Conservation (phyloP, 2,329 filamentous ascomycete species). For the Teratosphaeria viscida region DNA sequence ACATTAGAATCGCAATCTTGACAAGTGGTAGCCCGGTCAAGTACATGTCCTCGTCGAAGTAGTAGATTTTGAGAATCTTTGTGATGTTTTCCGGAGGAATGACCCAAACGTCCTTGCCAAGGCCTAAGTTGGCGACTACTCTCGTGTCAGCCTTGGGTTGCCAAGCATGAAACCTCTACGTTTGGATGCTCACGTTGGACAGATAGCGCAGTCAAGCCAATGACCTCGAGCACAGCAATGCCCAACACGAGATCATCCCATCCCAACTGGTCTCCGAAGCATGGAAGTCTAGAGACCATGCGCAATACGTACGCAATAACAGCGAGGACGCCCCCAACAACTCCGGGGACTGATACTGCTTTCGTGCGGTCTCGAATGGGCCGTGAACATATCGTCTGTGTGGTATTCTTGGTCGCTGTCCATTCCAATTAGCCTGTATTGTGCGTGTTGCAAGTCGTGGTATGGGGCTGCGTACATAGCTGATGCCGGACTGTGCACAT, state of each 20-base stretch:
- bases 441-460: not conserved
- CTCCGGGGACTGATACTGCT: slow-evolving; percentile 5
- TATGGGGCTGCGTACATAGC: not conserved
- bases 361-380: slow-evolving; percentile 6
- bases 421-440: not conserved
- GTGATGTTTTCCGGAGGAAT: slow-evolving; percentile 11
- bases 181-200: slow-evolving; percentile 1
- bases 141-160: too few species aligned
- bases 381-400: not conserved
- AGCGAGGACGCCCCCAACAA: slow-evolving; percentile 9
- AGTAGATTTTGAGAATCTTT: slow-evolving; percentile 6
- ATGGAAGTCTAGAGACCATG: slow-evolving; percentile 6
- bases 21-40: slow-evolving; percentile 14
- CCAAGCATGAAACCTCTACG: too few species aligned
- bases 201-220: slow-evolving; percentile 3
- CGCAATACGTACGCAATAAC: slow-evolving; percentile 9
- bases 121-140: slow-evolving; percentile 9
- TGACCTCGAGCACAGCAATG: slow-evolving; percentile 5
- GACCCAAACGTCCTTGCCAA: slow-evolving; percentile 16
- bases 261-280: slow-evolving; percentile 3
- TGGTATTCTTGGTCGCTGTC: not conserved
- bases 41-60: slow-evolving; percentile 7
- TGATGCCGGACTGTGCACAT: slow-evolving; percentile 1
- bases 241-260: slow-evolving; percentile 6
- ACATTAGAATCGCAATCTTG: slow-evolving; percentile 25